Percentiles rank a stretch among this genome's conserved stretches.
Conservation (phyloP, 2,329 filamentous ascomycete species). For the Domatiomyces globalis region DNA sequence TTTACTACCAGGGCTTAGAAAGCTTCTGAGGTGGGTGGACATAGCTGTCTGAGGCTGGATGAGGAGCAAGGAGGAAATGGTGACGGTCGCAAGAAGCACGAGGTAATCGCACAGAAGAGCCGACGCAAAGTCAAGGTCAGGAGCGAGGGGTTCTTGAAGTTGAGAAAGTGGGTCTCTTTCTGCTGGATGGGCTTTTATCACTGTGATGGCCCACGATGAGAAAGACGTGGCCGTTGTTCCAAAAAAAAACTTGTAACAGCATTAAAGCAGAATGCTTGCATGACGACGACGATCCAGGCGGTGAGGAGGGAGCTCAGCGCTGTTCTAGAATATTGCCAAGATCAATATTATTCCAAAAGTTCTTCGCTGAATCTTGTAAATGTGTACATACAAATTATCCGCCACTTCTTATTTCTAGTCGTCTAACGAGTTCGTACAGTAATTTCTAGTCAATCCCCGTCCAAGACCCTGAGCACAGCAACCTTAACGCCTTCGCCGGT, state of each 20-base stretch:
- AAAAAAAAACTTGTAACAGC: no score
- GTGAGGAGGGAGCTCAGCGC: no score
- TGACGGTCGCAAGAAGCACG: background rate
- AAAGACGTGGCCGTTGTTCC: no score
- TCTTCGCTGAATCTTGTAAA: no score
- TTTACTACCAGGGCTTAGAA: constrained; percentile 55
- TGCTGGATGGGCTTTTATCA: background rate
- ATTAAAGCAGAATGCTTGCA: no score
- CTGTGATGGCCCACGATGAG: background rate
- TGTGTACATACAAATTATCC: no score
- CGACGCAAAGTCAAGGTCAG: background rate
- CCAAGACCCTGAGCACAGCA: constrained; percentile 1
- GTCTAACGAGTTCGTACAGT: background rate
- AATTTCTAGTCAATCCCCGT: background rate
- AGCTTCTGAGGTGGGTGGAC: background rate
- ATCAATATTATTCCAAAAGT: no score
- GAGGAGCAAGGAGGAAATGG: background rate
- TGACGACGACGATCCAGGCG: no score
- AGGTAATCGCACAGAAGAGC: background rate
- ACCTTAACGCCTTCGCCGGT: constrained; percentile 16
- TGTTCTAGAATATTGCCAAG: no score
- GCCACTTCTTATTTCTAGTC: no score
- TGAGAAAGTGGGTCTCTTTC: background rate
- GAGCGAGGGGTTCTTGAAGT: background rate
- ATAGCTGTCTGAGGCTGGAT: background rate